Conservation (phyloP, 768 basidiomycete species). For the Fibroporia radiculosa region DNA sequence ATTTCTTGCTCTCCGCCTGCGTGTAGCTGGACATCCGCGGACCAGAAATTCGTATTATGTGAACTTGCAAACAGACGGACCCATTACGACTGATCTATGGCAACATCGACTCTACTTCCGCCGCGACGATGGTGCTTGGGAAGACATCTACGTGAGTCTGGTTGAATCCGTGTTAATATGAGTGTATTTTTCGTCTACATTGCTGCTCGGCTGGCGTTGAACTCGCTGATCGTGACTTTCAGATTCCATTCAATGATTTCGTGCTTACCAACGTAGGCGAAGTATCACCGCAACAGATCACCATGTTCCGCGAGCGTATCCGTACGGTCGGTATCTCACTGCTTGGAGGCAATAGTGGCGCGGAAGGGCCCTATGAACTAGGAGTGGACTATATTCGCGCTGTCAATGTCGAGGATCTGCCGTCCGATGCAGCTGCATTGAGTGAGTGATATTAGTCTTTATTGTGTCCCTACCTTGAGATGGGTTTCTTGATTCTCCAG, state of each 20-base stretch:
- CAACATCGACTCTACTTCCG: slow-evolving; percentile 87
- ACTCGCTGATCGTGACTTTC: slow-evolving; percentile 8
- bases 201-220: neutral
- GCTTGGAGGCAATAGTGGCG: slow-evolving; percentile 74
- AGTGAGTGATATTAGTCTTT: neutral
- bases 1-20: slow-evolving; percentile 75
- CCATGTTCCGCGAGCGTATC: slow-evolving; percentile 69
- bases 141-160: slow-evolving; percentile 65
- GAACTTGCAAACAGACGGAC: slow-evolving; percentile 86
- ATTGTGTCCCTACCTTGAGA: neutral
- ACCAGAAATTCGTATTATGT: slow-evolving; percentile 85
- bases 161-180: slow-evolving; percentile 4
- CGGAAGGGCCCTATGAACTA: slow-evolving; percentile 72
- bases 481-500: slow-evolving; percentile 2
- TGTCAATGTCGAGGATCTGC: slow-evolving; percentile 67
- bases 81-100: slow-evolving; percentile 81
- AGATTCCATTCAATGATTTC: slow-evolving; percentile 81
- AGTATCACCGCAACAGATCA: slow-evolving; percentile 59
- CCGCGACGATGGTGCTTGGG: slow-evolving; percentile 61
- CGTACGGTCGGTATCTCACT: slow-evolving; percentile 82
- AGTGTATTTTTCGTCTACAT: no score
- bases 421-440: slow-evolving; percentile 1
- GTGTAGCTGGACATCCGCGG: slow-evolving; percentile 67
- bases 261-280: slow-evolving; percentile 70
- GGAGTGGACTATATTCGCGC: slow-evolving; percentile 75